These are phyloP conservation scores for Talaromyces sp. DNA, from an alignment of 2,329 filamentous ascomycete species.

Conservation along the genomic window DNA sequence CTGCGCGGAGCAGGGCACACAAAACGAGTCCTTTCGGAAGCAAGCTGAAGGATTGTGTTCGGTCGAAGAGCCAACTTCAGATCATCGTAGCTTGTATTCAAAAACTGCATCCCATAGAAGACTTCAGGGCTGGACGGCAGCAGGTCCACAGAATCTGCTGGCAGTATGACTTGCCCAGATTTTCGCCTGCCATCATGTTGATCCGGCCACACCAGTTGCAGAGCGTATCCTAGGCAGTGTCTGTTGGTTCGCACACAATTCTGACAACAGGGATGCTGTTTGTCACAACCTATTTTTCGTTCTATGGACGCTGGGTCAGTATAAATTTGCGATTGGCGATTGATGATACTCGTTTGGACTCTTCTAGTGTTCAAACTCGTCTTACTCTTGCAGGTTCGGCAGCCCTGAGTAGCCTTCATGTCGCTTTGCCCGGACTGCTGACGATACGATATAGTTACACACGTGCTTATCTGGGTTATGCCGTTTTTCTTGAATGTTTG, in stretches of 20 bases:
- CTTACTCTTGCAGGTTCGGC: constrained; percentile 5
- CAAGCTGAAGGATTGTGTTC: background rate
- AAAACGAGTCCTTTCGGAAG: background rate
- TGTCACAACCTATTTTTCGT: constrained; percentile 7
- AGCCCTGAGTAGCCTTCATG: background rate
- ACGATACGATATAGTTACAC: no score
- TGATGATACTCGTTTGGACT: background rate
- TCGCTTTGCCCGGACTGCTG: no score
- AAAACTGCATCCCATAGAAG: background rate
- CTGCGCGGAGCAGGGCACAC: background rate
- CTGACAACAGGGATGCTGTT: background rate
- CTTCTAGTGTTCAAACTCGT: background rate
- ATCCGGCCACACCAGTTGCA: constrained; percentile 4
- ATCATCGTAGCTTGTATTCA: background rate
- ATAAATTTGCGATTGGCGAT: background rate
- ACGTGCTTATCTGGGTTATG: no score
- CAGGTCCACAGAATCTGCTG: background rate
- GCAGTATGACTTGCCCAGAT: background rate
- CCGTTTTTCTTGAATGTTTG: no score
- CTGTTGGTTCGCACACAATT: constrained; percentile 3
- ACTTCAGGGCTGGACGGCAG: background rate
- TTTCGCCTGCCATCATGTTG: constrained; percentile 3
- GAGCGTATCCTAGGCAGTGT: constrained; percentile 2
- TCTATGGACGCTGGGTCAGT: background rate
- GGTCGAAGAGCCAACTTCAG: background rate